Evolutionary conservation across 2,329 filamentous ascomycete species (phyloP).

Genomic region (Thelonectria rubi): DNA sequence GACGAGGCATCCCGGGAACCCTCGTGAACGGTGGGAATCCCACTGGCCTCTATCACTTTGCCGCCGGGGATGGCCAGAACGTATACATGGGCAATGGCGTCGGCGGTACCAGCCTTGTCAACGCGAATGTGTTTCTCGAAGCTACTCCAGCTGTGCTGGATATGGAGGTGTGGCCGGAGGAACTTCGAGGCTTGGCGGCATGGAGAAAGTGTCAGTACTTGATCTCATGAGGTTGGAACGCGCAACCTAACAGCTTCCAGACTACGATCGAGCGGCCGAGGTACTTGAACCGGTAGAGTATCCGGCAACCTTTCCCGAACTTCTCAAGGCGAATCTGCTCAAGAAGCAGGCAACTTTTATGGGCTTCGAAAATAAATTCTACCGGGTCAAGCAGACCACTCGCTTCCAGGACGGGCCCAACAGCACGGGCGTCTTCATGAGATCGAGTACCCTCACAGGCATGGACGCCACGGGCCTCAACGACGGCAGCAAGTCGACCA

Average conservation of each 20-base stretch:
- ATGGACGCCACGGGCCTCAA: slow-evolving; percentile 72
- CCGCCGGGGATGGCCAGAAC: slow-evolving; percentile 71
- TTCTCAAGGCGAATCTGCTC: slow-evolving; percentile 67
- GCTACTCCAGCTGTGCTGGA: slow-evolving; percentile 64
- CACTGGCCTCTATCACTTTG: slow-evolving; percentile 70
- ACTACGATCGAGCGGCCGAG: slow-evolving; percentile 63
- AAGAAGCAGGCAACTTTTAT: slow-evolving; percentile 64
- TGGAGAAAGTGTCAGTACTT: slow-evolving; percentile 59
- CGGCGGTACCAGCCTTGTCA: slow-evolving; percentile 72
- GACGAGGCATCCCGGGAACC: slow-evolving; percentile 21
- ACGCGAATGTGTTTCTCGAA: slow-evolving; percentile 73
- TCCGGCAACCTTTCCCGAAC: slow-evolving; percentile 64
- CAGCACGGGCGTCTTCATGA: slow-evolving; percentile 71
- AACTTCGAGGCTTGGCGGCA: slow-evolving; percentile 57
- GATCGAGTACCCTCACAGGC: slow-evolving; percentile 65
- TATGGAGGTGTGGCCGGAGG: slow-evolving; percentile 66
- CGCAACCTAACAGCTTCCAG: slow-evolving; percentile 44
- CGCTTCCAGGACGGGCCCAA: slow-evolving; percentile 69
- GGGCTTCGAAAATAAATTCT: slow-evolving; percentile 62
- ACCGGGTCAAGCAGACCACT: slow-evolving; percentile 68
- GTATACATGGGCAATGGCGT: slow-evolving; percentile 69
- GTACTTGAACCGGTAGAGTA: slow-evolving; percentile 69
- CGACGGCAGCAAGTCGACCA: slow-evolving; percentile 74
- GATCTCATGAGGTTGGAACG: neutral
- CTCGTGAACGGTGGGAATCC: slow-evolving; percentile 57